Base-by-base conservation (phyloP, 441 rosid species). In the Melastoma candidum region DNA sequence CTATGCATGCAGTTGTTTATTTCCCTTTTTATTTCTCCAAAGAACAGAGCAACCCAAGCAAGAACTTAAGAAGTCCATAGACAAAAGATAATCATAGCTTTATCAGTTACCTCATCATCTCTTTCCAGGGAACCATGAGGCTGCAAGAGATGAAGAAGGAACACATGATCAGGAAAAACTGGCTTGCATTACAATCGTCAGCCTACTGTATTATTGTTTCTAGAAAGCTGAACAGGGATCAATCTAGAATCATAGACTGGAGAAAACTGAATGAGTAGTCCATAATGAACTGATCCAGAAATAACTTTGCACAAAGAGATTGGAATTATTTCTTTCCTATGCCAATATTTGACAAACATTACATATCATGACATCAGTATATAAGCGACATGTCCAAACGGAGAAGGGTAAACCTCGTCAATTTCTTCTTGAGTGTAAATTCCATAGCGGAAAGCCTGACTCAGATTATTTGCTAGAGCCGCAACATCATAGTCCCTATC, bases 401-500 rank as follows among this genome's bases (percentile, higher is more conserved):
- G 53, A 9, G 44, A 29, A 43, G 57, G 8, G 41, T 41, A 7
- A 11, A 93, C 96, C 98, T 88, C 90, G 63, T 93, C 93, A 52
- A 71, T 70, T 46, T 77, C 96, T 45, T 93, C 95, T 12, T 83
- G 80, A 71, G 67, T 71, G 75, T 88, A 93, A 52, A 83, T 84
- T 56, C 92, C 95, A 75, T 81, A 93, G 69, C 78, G 81, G 62
- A 86, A 88, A 47, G 97, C 95, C 81, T 86, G 90, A 67, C 88
- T 93, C 60, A 93, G 72, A 64, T 88, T 93, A 71, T 84, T 93
- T 65, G 98, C 97, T 48, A 93, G 73, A 66, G 92, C 95, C 47
- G 96, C 95, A 65, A 86, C 97, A 74, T 88, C 97, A 68, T 82
- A 93, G 69, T 93, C 97, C 71, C 97, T 81, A 68, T 92, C 96